phyloP scores from a whole-genome alignment of 2,329 filamentous ascomycete species.

The Chrysoporthe puriensis region DNA sequence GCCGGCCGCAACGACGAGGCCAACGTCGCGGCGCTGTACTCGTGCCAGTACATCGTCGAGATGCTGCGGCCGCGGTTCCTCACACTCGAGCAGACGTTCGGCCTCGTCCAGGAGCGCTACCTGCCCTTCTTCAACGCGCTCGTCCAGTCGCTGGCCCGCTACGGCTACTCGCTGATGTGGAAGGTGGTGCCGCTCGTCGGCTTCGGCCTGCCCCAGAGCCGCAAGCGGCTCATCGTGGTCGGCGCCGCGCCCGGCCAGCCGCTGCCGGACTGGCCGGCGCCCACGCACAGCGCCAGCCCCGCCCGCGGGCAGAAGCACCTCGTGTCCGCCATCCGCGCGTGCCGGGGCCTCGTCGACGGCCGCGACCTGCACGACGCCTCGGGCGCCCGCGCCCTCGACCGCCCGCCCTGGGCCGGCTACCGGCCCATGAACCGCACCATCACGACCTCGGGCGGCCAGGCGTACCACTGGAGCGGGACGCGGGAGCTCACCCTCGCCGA shows the following conservation, averaged over 20 bases:
- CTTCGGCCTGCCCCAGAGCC: constrained; percentile 55
- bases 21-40: constrained; percentile 65
- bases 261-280: constrained; percentile 66
- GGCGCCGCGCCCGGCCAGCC: constrained; percentile 69
- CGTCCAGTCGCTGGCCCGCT: constrained; percentile 65
- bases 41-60: constrained; percentile 58
- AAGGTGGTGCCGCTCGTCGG: constrained; percentile 57
- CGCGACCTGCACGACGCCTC: constrained; percentile 45
- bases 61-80: constrained; percentile 67
- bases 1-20: constrained; percentile 62
- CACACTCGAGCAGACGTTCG: constrained; percentile 80
- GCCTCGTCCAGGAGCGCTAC: constrained; percentile 60
- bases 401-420: constrained; percentile 49
- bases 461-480: constrained; percentile 67
- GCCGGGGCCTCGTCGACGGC: constrained; percentile 40
- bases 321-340: constrained; percentile 49
- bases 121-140: constrained; percentile 59
- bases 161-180: constrained; percentile 74
- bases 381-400: constrained; percentile 31
- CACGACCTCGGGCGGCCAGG: constrained; percentile 64
- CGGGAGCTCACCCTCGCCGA: constrained; percentile 70
- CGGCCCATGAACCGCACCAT: constrained; percentile 59
- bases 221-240: constrained; percentile 59
- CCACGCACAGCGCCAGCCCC: constrained; percentile 58
- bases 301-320: constrained; percentile 41